phyloP scores from a whole-genome alignment of 106 monocot species.

The Phalaenopsis aphrodite region DNA sequence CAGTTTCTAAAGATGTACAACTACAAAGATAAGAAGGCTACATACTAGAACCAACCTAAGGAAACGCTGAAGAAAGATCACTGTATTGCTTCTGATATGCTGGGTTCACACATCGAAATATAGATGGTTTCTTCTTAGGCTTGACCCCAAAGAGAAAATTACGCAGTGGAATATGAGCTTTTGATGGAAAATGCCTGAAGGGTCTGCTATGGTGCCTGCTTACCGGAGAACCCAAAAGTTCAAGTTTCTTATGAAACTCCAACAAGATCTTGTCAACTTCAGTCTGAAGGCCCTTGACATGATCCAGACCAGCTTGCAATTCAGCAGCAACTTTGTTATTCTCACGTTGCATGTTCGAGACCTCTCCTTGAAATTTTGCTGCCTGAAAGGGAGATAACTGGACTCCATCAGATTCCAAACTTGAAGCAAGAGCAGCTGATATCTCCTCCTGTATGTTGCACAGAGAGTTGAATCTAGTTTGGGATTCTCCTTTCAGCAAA shows the following conservation, averaged over 20 bases:
- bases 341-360: constrained; percentile 76
- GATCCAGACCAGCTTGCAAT: constrained; percentile 52
- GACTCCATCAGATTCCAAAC: constrained; percentile 20
- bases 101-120: constrained; percentile 64
- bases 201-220: constrained; percentile 16
- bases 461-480: constrained; percentile 47
- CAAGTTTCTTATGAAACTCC: constrained; percentile 28
- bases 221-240: constrained; percentile 22
- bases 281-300: constrained; percentile 35
- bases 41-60: neutral
- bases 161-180: constrained; percentile 41
- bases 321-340: constrained; percentile 69
- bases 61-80: neutral
- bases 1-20: neutral
- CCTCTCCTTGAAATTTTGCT: constrained; percentile 74
- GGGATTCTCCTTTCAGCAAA: constrained; percentile 44
- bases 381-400: constrained; percentile 57
- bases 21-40: neutral
- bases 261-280: constrained; percentile 45
- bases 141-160: constrained; percentile 67
- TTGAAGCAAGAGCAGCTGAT: constrained; percentile 23
- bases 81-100: constrained; percentile 24
- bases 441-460: constrained; percentile 59
- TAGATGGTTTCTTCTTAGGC: constrained; percentile 66
- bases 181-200: constrained; percentile 27